phyloP scores from a whole-genome alignment of 202 grass and related monocot genomes.

The Schoenoplectus triqueter region DNA sequence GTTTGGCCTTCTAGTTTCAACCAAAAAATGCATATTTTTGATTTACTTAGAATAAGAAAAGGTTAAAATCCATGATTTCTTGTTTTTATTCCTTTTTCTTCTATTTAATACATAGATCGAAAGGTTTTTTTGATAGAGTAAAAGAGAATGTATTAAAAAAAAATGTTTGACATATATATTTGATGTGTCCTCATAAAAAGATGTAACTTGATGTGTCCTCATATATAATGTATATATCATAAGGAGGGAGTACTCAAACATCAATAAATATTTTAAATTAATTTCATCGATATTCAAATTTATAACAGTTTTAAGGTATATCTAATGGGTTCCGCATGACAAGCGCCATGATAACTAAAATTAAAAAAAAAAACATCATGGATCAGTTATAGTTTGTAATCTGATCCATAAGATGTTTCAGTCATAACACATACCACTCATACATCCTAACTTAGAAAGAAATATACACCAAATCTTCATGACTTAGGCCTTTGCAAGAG shows the following conservation, averaged over 20 bases:
- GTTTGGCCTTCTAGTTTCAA: too few species aligned
- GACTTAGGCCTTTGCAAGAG: neutral
- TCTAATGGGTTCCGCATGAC: slow-evolving; percentile 17
- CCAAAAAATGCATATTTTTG: too few species aligned
- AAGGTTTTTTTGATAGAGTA: too few species aligned
- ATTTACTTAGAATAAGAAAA: too few species aligned
- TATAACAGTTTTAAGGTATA: slow-evolving; percentile 15
- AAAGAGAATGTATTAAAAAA: too few species aligned
- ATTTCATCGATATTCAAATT: slow-evolving; percentile 20
- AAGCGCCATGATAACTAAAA: slow-evolving; percentile 21
- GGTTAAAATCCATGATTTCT: too few species aligned
- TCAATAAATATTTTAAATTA: slow-evolving; percentile 15
- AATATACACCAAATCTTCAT: neutral
- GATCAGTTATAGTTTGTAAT: slow-evolving; percentile 20
- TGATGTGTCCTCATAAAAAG: too few species aligned
- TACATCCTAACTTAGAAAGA: neutral
- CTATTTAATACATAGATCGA: too few species aligned
- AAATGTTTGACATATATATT: too few species aligned
- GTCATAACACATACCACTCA: neutral
- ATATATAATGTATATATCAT: too few species aligned
- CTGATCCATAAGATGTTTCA: neutral
- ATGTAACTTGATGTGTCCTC: too few species aligned
- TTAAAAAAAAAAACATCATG: neutral
- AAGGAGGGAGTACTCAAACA: neutral
- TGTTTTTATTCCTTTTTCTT: too few species aligned